phyloP scores from a whole-genome alignment of 1,284 basidiomycete genomes.

The Puccinia coronata region DNA sequence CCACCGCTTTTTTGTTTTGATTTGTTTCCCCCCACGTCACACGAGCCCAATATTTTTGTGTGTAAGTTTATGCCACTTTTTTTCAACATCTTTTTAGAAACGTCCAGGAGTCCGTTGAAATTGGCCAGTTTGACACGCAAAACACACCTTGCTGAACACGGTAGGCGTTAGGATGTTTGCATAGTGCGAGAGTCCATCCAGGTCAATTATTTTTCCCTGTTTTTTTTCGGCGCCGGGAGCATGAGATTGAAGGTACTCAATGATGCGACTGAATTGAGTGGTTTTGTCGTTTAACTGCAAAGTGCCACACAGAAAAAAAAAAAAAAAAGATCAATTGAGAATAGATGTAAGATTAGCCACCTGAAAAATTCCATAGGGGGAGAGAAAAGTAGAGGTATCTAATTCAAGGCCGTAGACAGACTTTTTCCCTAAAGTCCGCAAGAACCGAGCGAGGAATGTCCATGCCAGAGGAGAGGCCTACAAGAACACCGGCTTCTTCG shows the following conservation, averaged over 20 bases:
- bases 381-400: neutral
- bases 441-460: conserved; percentile 22
- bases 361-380: neutral
- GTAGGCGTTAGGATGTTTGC: conserved; percentile 52
- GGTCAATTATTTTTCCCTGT: no score
- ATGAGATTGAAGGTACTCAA: neutral
- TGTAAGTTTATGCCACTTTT: neutral
- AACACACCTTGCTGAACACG: neutral
- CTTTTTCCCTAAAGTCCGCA: conserved; percentile 41
- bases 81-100: neutral
- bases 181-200: conserved; percentile 48
- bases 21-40: no score
- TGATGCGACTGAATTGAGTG: neutral
- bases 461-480: conserved; percentile 40
- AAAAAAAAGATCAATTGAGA: neutral
- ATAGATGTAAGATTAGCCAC: neutral
- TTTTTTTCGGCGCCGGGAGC: neutral
- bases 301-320: neutral
- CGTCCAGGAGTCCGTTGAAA: neutral
- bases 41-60: conserved; percentile 34
- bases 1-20: no score
- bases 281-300: neutral
- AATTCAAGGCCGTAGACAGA: conserved; percentile 25
- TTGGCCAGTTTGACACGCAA: neutral
- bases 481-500: conserved; percentile 55